Conservation (phyloP, 148 eudicot species). For the Vaccinium darrowii region DNA sequence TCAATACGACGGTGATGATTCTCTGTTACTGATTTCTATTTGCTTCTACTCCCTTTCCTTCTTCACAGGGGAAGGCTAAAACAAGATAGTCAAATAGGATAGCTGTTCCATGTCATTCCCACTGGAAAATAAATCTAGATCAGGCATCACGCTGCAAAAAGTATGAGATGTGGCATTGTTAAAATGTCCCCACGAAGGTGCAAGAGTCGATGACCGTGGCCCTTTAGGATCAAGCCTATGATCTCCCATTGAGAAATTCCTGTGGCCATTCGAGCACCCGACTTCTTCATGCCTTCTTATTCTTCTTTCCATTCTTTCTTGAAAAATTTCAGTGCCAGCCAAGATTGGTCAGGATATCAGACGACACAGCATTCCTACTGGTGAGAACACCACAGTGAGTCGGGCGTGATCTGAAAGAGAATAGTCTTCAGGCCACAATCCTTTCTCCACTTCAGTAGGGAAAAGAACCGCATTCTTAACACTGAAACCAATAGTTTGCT, state of each 20-base stretch:
- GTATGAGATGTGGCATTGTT: neutral
- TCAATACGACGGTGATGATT: neutral
- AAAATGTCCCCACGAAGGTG: neutral
- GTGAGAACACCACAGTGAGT: constrained; percentile 91
- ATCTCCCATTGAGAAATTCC: neutral
- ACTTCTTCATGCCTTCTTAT: neutral
- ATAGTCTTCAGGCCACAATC: constrained; percentile 96
- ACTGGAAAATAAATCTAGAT: neutral
- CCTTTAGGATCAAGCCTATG: neutral
- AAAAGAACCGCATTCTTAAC: constrained; percentile 91
- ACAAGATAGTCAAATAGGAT: neutral
- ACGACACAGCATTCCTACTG: constrained; percentile 84
- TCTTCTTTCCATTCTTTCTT: neutral
- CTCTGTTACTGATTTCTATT: neutral
- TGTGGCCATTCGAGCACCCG: neutral
- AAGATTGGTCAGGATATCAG: constrained; percentile 34
- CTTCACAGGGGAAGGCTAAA: neutral
- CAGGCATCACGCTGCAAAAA: neutral
- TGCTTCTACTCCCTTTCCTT: neutral
- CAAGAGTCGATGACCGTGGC: neutral
- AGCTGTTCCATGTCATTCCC: neutral
- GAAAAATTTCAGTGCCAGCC: neutral
- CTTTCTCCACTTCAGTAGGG: constrained; percentile 96
- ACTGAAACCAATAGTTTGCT: constrained; percentile 76
- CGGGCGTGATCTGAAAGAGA: constrained; percentile 98